These are phyloP conservation scores for Leccinum rimulosum DNA, from an alignment of 768 basidiomycete genomes.

Conservation along the genomic window DNA sequence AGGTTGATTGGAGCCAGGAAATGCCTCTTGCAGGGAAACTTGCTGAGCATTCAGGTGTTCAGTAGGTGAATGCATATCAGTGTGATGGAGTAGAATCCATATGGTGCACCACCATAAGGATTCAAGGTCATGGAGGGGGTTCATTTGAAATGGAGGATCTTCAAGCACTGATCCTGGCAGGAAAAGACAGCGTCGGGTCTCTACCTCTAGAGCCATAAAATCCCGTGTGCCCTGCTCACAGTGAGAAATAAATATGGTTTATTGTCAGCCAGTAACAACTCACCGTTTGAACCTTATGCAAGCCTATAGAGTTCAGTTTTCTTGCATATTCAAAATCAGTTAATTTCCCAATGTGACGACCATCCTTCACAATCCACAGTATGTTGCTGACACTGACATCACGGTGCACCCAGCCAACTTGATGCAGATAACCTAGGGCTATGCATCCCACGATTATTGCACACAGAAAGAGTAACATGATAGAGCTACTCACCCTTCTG, in stretches of 20 bases:
- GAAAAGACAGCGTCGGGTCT: background rate
- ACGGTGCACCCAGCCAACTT: constrained; percentile 4
- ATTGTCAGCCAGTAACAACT: background rate
- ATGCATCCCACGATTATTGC: background rate
- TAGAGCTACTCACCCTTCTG: background rate
- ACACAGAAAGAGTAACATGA: background rate
- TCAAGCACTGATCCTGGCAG: background rate
- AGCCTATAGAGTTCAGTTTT: background rate
- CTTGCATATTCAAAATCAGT: constrained; percentile 14
- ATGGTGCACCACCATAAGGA: background rate
- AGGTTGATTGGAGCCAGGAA: too few relatives aligned
- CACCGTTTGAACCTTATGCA: constrained; percentile 9
- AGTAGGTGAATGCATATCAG: background rate
- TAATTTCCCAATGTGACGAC: constrained; percentile 1
- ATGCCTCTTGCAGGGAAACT: too few relatives aligned
- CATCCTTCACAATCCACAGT: background rate
- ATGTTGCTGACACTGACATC: constrained; percentile 7
- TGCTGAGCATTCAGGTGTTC: too few relatives aligned
- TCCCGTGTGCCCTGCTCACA: background rate
- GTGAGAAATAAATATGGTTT: background rate
- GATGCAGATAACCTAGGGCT: constrained; percentile 4
- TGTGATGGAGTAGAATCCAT: background rate
- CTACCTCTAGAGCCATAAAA: background rate
- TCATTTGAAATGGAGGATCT: background rate
- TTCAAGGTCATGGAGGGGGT: background rate